These are phyloP conservation scores for Parsonsia alboflavescens DNA, from an alignment of 257 asterid species.

Conservation along the genomic window DNA sequence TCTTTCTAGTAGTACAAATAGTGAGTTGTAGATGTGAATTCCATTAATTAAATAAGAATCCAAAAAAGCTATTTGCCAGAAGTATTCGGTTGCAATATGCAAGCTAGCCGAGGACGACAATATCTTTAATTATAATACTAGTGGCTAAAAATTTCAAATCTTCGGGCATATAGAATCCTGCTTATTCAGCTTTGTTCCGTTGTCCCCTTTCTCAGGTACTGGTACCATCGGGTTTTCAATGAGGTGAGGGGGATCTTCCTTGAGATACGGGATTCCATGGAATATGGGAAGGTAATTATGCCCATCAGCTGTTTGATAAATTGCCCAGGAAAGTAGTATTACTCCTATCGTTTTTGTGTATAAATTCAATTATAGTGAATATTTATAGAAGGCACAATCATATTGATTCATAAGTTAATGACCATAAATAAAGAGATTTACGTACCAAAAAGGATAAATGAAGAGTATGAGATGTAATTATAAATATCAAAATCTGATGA, in stretches of 20 bases:
- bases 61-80: slow-evolving; percentile 17
- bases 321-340: too few species aligned
- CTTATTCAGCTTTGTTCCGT: slow-evolving; percentile 9
- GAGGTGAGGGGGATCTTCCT: neutral
- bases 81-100: neutral
- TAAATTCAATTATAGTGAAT: too few species aligned
- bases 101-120: slow-evolving; percentile 1
- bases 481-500: too few species aligned
- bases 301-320: slow-evolving; percentile 1
- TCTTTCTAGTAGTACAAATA: neutral
- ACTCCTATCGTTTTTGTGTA: too few species aligned
- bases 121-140: neutral
- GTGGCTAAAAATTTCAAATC: neutral
- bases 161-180: slow-evolving; percentile 8
- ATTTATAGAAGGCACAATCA: too few species aligned
- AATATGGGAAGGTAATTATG: slow-evolving; percentile 1
- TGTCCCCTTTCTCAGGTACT: neutral
- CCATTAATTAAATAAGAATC: neutral
- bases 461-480: too few species aligned
- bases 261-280: neutral
- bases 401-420: too few species aligned
- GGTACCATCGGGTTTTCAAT: slow-evolving; percentile 1
- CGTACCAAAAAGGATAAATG: too few species aligned
- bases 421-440: too few species aligned
- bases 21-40: slow-evolving; percentile 8